Conservation (phyloP, 768 basidiomycete genomes). For the Fibroporia radiculosa region DNA sequence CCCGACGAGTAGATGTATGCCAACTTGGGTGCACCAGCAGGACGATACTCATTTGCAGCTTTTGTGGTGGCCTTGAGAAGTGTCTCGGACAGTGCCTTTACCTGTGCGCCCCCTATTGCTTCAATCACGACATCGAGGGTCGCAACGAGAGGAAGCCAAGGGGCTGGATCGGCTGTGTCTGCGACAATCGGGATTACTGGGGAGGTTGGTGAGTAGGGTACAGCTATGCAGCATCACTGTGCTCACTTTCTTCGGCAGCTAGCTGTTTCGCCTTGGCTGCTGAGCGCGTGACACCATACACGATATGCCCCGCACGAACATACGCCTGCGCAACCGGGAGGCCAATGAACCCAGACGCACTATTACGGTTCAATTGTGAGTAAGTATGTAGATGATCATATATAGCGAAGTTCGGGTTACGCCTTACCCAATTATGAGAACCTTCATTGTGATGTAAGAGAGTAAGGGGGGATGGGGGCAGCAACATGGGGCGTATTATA, state of each 20-base stretch:
- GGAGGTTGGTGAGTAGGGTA: background rate
- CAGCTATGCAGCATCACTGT: background rate
- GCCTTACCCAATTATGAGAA: constrained; percentile 1
- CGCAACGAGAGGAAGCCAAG: constrained; percentile 23
- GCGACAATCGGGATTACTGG: constrained; percentile 32
- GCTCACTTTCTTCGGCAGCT: constrained; percentile 33
- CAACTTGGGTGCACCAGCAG: constrained; percentile 28
- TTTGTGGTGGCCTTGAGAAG: constrained; percentile 21
- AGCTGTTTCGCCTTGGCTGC: constrained; percentile 26
- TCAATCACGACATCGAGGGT: constrained; percentile 30
- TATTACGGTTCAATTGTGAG: constrained; percentile 9
- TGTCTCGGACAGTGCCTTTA: constrained; percentile 15
- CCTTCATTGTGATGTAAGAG: constrained; percentile 1
- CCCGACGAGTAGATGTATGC: constrained; percentile 40
- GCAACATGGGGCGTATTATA: too few species aligned
- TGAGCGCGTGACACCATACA: constrained; percentile 37
- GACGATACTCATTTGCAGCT: constrained; percentile 20
- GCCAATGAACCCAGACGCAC: constrained; percentile 39
- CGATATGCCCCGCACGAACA: constrained; percentile 37
- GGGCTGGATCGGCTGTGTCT: constrained; percentile 15
- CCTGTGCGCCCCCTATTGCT: constrained; percentile 20
- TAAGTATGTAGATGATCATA: background rate
- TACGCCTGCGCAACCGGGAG: constrained; percentile 36
- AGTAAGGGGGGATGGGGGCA: too few species aligned
- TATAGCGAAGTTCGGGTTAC: background rate